phyloP scores from a whole-genome alignment of 202 grass and related monocot species.

The Cymbopogon flexuosus region DNA sequence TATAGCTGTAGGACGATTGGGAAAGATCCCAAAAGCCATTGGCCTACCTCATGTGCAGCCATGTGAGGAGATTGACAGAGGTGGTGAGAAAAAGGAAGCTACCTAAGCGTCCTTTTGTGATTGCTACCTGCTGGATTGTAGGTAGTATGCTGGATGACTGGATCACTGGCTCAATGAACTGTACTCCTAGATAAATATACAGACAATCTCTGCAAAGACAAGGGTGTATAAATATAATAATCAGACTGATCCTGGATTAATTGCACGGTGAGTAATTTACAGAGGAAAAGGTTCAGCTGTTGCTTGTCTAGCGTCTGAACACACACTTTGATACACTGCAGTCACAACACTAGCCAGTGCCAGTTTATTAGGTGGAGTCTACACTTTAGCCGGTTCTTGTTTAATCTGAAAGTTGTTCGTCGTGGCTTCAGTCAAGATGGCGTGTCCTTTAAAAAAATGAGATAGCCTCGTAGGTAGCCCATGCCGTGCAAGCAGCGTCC shows the following conservation, averaged over 20 bases:
- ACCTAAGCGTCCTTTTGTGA: neutral
- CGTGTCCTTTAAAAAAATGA: neutral
- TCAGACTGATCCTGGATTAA: constrained; percentile 3
- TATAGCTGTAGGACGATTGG: neutral
- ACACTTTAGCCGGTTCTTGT: constrained; percentile 6
- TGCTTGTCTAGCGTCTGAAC: neutral
- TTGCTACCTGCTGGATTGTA: neutral
- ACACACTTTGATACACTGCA: neutral
- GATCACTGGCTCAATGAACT: neutral
- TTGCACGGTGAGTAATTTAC: neutral
- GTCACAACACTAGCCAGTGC: neutral
- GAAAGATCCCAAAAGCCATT: constrained; percentile 4
- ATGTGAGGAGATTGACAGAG: constrained; percentile 29
- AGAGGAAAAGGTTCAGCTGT: neutral
- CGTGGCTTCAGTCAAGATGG: neutral
- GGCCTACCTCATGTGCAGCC: constrained; percentile 43
- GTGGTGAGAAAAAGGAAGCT: constrained; percentile 5
- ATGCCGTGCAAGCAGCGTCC: neutral
- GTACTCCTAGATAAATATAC: no score
- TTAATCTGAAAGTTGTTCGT: neutral
- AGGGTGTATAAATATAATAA: neutral
- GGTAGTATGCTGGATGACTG: neutral
- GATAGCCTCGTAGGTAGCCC: constrained; percentile 1
- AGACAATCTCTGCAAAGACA: neutral
- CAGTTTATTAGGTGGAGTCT: constrained; percentile 1